A percentile compares a stretch with the other conserved stretches of the same genome.
These are phyloP conservation scores for Kazachstania kunashirensis DNA, from an alignment of 805 yeast genomes.

Conservation along the genomic window DNA sequence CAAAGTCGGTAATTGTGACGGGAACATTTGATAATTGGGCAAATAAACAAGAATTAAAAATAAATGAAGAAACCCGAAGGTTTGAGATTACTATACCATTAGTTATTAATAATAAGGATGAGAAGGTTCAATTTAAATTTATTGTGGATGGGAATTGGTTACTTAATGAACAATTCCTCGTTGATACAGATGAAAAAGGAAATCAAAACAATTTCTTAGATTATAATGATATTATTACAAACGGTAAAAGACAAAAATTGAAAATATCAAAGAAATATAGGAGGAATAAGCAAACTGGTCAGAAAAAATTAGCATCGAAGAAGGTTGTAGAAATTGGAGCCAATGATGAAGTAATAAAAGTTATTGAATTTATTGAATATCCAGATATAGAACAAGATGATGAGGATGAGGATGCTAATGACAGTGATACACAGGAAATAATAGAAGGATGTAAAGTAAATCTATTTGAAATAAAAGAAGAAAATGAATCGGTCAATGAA, in stretches of 20 bases:
- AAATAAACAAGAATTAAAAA: background rate
- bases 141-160: conserved; percentile 64
- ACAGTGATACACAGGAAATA: background rate
- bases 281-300: conserved; percentile 35
- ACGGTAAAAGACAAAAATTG: conserved; percentile 26
- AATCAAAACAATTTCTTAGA: conserved; percentile 31
- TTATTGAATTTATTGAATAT: conserved; percentile 2
- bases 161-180: conserved; percentile 31
- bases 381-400: background rate
- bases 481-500: background rate
- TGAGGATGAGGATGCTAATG: background rate
- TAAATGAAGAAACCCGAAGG: background rate
- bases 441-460: background rate
- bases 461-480: conserved; percentile 2
- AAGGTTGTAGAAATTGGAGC: conserved; percentile 17
- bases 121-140: conserved; percentile 40
- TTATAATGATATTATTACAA: conserved; percentile 6
- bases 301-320: conserved; percentile 30
- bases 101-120: conserved; percentile 6
- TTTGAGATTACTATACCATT: conserved; percentile 1
- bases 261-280: conserved; percentile 29
- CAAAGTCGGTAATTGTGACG: background rate
- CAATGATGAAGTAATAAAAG: conserved; percentile 5
- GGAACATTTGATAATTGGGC: conserved; percentile 3
- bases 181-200: conserved; percentile 35